Evolutionary conservation across 2,329 filamentous ascomycete genomes (phyloP).

Genomic region (Pyrenophora seminiperda): DNA sequence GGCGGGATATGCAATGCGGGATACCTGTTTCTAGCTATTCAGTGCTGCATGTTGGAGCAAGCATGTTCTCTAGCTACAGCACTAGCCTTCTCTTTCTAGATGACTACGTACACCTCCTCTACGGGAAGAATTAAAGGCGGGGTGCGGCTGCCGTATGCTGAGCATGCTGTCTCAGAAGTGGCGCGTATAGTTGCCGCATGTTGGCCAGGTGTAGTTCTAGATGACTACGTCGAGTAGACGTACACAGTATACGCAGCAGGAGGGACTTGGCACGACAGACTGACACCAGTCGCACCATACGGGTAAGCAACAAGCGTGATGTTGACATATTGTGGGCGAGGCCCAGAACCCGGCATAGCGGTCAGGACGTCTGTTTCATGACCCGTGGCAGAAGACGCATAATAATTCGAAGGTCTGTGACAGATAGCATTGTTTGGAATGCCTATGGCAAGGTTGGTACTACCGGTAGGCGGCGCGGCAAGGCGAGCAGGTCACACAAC

Average conservation of each 20-base stretch:
- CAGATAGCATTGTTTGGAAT: neutral
- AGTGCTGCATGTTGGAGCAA: conserved; percentile 8
- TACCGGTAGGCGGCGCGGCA: neutral
- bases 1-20: conserved; percentile 10
- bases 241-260: conserved; percentile 4
- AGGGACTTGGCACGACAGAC: neutral
- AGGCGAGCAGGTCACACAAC: neutral
- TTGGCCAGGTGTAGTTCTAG: conserved; percentile 1
- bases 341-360: neutral
- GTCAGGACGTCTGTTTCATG: conserved; percentile 3
- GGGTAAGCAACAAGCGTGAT: too few relatives aligned
- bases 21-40: conserved; percentile 17
- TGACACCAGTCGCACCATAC: neutral
- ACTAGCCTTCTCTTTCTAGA: neutral
- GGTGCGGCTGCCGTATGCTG: neutral
- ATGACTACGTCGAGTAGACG: neutral
- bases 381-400: neutral
- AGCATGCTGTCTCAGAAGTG: conserved; percentile 1
- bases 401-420: neutral
- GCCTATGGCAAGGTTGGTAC: neutral
- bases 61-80: conserved; percentile 11
- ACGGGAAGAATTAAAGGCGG: neutral
- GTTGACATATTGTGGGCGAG: neutral
- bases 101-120: neutral
- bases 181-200: neutral